A percentile compares a stretch with the other conserved stretches of the same genome.
Evolutionary conservation across 768 basidiomycete genomes (phyloP).

Genomic region (Leucosporidium creatinivorum): DNA sequence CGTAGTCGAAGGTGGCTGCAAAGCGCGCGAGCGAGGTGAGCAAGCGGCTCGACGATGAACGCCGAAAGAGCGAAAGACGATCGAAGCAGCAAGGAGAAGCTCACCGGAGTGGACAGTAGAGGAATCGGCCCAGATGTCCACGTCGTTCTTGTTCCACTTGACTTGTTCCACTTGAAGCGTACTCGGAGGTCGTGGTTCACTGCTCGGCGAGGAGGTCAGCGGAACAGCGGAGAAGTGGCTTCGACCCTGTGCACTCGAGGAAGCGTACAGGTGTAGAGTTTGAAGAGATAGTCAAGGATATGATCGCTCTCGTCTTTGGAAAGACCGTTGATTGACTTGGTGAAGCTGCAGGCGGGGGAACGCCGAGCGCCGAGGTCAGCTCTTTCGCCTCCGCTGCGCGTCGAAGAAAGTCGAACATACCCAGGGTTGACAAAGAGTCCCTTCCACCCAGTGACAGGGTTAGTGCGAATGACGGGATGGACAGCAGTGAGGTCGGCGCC

Average conservation of each 20-base stretch:
- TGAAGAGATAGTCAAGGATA: constrained; percentile 42
- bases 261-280: constrained; percentile 9
- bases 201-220: constrained; percentile 22
- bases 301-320: constrained; percentile 37
- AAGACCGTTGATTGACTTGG: constrained; percentile 29
- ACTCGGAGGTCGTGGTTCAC: constrained; percentile 32
- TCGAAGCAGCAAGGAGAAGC: background rate
- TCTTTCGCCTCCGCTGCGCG: background rate
- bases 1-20: constrained; percentile 43
- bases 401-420: background rate
- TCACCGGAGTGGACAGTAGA: constrained; percentile 37
- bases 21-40: background rate
- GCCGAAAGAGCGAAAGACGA: background rate
- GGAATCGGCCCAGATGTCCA: constrained; percentile 43
- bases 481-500: constrained; percentile 50
- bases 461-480: constrained; percentile 42
- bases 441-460: constrained; percentile 33
- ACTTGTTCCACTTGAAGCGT: constrained; percentile 42
- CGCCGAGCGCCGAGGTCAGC: background rate
- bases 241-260: too few species aligned
- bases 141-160: constrained; percentile 27
- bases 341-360: constrained; percentile 21
- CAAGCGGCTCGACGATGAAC: background rate
- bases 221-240: too few species aligned
- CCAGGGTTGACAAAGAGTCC: constrained; percentile 11